phyloP scores from a whole-genome alignment of 73 alveolate species.

The Blepharisma stoltei region DNA sequence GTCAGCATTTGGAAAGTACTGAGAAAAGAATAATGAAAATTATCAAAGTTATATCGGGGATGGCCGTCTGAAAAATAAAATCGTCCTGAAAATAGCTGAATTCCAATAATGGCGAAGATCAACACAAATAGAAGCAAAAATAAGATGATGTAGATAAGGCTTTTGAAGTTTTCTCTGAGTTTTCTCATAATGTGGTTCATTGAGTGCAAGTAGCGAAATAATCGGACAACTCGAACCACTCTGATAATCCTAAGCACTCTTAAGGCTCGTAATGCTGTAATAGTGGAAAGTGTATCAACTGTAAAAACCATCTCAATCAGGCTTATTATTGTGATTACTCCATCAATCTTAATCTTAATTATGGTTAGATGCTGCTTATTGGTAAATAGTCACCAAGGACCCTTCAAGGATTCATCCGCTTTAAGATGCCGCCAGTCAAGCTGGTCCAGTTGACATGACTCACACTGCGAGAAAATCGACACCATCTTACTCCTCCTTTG shows the following conservation, averaged over 20 bases:
- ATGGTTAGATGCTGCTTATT: no score
- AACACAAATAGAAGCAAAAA: constrained; percentile 86
- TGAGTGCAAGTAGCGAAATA: constrained; percentile 85
- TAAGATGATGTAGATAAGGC: constrained; percentile 53
- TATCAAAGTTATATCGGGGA: constrained; percentile 59
- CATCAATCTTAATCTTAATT: constrained; percentile 64
- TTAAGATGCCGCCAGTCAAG: no score
- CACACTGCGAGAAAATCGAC: no score
- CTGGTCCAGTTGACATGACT: no score
- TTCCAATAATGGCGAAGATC: constrained; percentile 90
- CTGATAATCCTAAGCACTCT: constrained; percentile 95
- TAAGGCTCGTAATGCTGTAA: constrained; percentile 80
- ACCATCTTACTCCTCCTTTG: no score
- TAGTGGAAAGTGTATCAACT: constrained; percentile 49
- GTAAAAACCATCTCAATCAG: constrained; percentile 58
- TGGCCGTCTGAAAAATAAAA: constrained; percentile 44
- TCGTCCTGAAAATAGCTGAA: constrained; percentile 39
- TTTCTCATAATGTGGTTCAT: constrained; percentile 74
- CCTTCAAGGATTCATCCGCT: no score
- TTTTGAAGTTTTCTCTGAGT: constrained; percentile 44
- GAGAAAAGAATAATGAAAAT: constrained; percentile 60
- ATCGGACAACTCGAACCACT: constrained; percentile 82
- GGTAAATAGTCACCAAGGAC: no score
- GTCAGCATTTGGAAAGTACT: constrained; percentile 72
- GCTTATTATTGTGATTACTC: constrained; percentile 77